Conservation (phyloP, 2,329 filamentous ascomycete genomes). For the Nemania sp. region DNA sequence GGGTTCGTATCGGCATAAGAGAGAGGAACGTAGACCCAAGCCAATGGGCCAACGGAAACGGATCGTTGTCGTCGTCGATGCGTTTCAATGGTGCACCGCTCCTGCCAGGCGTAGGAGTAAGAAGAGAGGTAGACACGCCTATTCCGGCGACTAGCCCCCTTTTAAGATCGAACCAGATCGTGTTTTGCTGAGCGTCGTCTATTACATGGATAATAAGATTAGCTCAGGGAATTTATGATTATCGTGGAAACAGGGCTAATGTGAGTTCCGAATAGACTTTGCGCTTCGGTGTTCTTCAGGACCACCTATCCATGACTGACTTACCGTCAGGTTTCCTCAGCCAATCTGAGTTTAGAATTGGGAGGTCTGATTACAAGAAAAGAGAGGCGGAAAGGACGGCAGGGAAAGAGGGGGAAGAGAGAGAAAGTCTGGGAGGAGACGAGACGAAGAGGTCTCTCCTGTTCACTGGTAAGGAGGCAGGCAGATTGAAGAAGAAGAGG, state of each 20-base stretch:
- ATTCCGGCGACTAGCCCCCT: too few relatives aligned
- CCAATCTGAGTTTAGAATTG: slow-evolving; percentile 30
- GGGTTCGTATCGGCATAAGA: slow-evolving; percentile 21
- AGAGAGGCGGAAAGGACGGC: slow-evolving; percentile 38
- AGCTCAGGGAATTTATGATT: too few relatives aligned
- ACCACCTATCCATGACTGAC: too few relatives aligned
- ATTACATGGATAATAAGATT: too few relatives aligned
- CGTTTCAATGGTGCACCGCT: slow-evolving; percentile 14
- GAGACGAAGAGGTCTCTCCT: slow-evolving; percentile 26
- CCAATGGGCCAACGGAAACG: slow-evolving; percentile 11
- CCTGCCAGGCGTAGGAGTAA: not conserved
- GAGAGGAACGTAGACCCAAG: slow-evolving; percentile 2
- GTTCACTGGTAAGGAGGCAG: slow-evolving; percentile 24
- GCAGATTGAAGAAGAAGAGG: slow-evolving; percentile 31
- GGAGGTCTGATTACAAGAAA: slow-evolving; percentile 43
- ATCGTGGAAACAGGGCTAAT: too few relatives aligned
- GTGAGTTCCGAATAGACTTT: too few relatives aligned
- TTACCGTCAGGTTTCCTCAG: too few relatives aligned
- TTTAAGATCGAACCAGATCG: too few relatives aligned
- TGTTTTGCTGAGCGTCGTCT: too few relatives aligned
- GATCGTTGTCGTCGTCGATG: slow-evolving; percentile 30
- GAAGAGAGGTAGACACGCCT: not conserved
- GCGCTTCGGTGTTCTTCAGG: too few relatives aligned
- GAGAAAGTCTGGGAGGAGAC: slow-evolving; percentile 28
- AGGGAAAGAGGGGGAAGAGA: slow-evolving; percentile 24